phyloP scores from a whole-genome alignment of 345 rosid species.

The Salix purpurea region DNA sequence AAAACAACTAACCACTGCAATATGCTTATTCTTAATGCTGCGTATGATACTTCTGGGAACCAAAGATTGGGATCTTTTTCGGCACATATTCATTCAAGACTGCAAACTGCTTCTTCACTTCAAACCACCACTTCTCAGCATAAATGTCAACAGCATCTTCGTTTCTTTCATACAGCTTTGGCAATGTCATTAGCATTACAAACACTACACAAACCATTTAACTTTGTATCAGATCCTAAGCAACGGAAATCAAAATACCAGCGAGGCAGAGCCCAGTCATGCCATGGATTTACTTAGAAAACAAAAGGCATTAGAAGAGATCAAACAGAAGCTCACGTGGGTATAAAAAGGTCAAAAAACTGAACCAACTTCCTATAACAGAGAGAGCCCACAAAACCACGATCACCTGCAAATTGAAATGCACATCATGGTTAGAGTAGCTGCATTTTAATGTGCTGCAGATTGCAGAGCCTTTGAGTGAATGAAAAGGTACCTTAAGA shows the following conservation, averaged over 20 bases:
- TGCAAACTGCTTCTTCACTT: conserved; percentile 34
- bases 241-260: not conserved
- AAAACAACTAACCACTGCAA: not conserved
- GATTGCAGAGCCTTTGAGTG: not conserved
- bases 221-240: not conserved
- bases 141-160: conserved; percentile 36
- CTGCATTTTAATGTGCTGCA: not conserved
- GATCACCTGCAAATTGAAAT: conserved; percentile 28
- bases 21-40: conserved; percentile 18
- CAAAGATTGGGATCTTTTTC: conserved; percentile 24
- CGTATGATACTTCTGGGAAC: conserved; percentile 17
- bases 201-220: conserved; percentile 27
- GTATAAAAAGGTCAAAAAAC: conserved; percentile 36
- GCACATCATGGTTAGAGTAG: not conserved
- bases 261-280: too few relatives aligned
- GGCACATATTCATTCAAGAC: conserved; percentile 33
- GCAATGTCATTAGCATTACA: conserved; percentile 29
- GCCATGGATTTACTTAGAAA: too few relatives aligned
- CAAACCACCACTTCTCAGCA: conserved; percentile 34
- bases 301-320: not conserved
- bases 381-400: conserved; percentile 32
- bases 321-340: conserved; percentile 13
- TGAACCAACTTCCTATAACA: conserved; percentile 38
- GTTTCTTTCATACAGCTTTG: conserved; percentile 35
- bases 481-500: conserved; percentile 3